Evolutionary conservation across 768 basidiomycete genomes (phyloP).

Genomic region (Albatrellus ellisii): DNA sequence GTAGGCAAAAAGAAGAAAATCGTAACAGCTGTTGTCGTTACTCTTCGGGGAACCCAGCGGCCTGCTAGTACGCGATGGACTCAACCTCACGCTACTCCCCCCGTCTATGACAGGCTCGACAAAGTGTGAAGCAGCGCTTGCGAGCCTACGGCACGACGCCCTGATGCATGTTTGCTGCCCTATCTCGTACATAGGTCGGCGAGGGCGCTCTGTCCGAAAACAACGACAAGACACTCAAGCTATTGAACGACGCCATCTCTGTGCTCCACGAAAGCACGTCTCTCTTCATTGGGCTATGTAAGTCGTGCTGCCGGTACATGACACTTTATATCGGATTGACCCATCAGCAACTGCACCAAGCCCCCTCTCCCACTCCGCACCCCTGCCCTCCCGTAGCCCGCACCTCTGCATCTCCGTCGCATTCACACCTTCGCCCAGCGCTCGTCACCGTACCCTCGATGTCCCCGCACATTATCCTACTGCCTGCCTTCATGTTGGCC

Average conservation of each 20-base stretch:
- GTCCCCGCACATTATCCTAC: constrained; percentile 75
- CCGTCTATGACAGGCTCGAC: constrained; percentile 43
- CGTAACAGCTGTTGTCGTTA: no score
- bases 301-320: constrained; percentile 20
- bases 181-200: constrained; percentile 86
- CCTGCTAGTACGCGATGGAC: no score
- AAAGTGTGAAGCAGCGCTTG: constrained; percentile 81
- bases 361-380: constrained; percentile 82
- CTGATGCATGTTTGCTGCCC: constrained; percentile 86
- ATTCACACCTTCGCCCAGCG: constrained; percentile 73
- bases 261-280: constrained; percentile 79
- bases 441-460: constrained; percentile 81
- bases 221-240: constrained; percentile 63
- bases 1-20: no score
- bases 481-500: constrained; percentile 67
- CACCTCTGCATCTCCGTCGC: constrained; percentile 72
- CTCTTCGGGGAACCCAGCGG: no score
- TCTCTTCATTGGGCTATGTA: constrained; percentile 93
- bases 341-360: constrained; percentile 74
- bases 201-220: constrained; percentile 38
- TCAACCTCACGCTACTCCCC: constrained; percentile 71
- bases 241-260: constrained; percentile 72
- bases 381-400: constrained; percentile 58
- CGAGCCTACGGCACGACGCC: constrained; percentile 79
- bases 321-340: background rate